Percentiles rank a stretch among this genome's conserved stretches.
phyloP scores from a whole-genome alignment of 2,329 filamentous ascomycete species.

The Phaeoacremonium minimum region DNA sequence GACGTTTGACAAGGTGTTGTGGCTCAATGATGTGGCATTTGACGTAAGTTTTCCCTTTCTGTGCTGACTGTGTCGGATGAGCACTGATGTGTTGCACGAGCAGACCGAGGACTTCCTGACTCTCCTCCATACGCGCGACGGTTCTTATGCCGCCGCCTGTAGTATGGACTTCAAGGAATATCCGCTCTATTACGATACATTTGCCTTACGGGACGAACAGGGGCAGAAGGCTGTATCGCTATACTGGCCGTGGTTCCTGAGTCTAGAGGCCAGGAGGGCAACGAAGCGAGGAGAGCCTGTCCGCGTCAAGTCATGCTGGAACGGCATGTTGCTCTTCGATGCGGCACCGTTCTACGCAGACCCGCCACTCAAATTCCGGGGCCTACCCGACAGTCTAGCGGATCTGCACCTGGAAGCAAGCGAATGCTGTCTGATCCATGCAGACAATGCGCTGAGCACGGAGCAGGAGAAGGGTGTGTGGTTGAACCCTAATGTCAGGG shows the following conservation, averaged over 20 bases:
- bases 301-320: conserved; percentile 65
- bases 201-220: conserved; percentile 50
- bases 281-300: conserved; percentile 46
- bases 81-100: no score
- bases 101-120: conserved; percentile 42
- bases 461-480: conserved; percentile 49
- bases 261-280: conserved; percentile 32
- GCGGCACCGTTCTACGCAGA: conserved; percentile 40
- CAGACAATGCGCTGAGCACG: conserved; percentile 58
- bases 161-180: conserved; percentile 53
- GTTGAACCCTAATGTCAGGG: conserved; percentile 65
- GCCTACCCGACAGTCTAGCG: conserved; percentile 58
- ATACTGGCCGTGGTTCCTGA: conserved; percentile 58
- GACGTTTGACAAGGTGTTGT: conserved; percentile 52
- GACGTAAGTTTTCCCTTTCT: conserved; percentile 28
- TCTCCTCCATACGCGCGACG: conserved; percentile 48
- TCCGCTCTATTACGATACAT: conserved; percentile 56
- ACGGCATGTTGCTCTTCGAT: conserved; percentile 50
- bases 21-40: conserved; percentile 59
- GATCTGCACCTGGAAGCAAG: conserved; percentile 65
- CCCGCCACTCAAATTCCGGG: conserved; percentile 53
- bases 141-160: conserved; percentile 56
- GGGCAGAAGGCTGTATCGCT: conserved; percentile 47
- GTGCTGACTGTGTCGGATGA: no score
- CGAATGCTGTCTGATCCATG: conserved; percentile 75